Evolutionary conservation across 805 yeast species (phyloP).

Genomic region (Wickerhamiella lipophila): DNA sequence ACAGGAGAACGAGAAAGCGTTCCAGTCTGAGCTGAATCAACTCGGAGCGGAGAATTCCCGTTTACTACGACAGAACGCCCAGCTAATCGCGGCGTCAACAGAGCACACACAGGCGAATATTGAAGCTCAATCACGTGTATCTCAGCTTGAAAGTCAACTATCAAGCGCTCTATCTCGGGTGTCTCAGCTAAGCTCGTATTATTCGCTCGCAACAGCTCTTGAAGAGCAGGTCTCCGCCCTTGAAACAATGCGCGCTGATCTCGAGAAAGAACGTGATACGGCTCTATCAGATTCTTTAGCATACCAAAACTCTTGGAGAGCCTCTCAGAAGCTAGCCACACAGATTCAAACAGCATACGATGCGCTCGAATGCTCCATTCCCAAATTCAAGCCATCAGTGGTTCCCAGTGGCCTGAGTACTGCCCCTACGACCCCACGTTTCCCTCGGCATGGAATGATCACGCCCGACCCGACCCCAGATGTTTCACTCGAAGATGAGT

Average conservation of each 20-base stretch:
- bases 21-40: neutral
- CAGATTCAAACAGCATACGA: conserved; percentile 6
- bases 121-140: neutral
- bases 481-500: neutral
- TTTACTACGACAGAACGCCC: neutral
- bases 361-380: conserved; percentile 5
- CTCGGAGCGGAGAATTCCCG: conserved; percentile 9
- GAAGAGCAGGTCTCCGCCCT: conserved; percentile 11
- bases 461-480: neutral
- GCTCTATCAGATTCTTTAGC: conserved; percentile 7
- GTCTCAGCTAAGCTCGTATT: conserved; percentile 1
- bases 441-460: neutral
- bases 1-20: conserved; percentile 1
- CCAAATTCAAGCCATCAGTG: neutral
- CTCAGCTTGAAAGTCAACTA: conserved; percentile 6
- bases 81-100: neutral
- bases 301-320: conserved; percentile 6
- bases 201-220: conserved; percentile 4
- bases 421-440: conserved; percentile 1
- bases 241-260: conserved; percentile 5
- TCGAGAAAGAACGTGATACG: conserved; percentile 8
- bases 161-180: conserved; percentile 7
- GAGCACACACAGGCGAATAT: neutral
- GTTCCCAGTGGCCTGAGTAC: neutral
- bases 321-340: neutral